Percentiles rank a stretch among this genome's conserved stretches.
Conservation (phyloP, 148 eudicot genomes). For the Rhododendron ferrugineum region DNA sequence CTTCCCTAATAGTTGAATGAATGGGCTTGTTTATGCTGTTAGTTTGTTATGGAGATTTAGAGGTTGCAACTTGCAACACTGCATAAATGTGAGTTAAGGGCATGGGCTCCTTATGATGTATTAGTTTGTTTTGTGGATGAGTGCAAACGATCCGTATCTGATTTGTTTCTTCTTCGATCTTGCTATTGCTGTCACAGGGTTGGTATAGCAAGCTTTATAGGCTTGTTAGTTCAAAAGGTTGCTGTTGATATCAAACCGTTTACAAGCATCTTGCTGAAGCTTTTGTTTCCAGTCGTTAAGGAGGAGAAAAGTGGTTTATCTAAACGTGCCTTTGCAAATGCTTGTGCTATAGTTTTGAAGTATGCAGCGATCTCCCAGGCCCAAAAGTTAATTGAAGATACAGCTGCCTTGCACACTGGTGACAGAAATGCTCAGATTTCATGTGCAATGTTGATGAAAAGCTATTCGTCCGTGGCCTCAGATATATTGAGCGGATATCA, state of each 20-base stretch:
- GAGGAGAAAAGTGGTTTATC: constrained; percentile 82
- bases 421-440: constrained; percentile 84
- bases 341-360: constrained; percentile 80
- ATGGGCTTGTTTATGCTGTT: neutral
- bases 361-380: constrained; percentile 69
- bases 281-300: constrained; percentile 66
- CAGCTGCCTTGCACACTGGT: constrained; percentile 71
- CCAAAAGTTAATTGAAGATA: constrained; percentile 71
- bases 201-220: constrained; percentile 88
- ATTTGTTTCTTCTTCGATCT: constrained; percentile 1
- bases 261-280: constrained; percentile 57
- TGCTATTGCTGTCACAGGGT: constrained; percentile 50
- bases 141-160: neutral
- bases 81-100: neutral
- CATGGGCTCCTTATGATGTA: neutral
- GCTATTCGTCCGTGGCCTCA: constrained; percentile 70
- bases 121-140: neutral
- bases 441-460: constrained; percentile 79
- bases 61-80: neutral
- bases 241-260: constrained; percentile 74
- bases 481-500: constrained; percentile 74
- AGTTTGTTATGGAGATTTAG: neutral
- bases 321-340: constrained; percentile 91
- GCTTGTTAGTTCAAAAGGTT: constrained; percentile 83
- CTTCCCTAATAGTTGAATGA: neutral